phyloP scores from a whole-genome alignment of 495 filamentous ascomycete genomes.

The Xylaria telfairii region DNA sequence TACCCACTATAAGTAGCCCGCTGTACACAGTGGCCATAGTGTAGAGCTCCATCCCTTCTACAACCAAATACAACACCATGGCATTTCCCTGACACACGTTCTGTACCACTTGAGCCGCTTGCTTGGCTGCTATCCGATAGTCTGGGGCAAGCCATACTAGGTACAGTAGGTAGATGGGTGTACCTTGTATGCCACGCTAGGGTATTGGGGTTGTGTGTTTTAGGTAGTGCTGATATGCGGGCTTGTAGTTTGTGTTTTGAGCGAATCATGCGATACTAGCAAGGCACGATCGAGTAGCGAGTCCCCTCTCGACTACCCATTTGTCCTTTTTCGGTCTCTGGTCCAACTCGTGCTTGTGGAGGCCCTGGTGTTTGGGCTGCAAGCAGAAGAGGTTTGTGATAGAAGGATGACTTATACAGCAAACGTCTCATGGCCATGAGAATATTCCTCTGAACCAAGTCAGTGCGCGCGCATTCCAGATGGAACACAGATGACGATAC shows the following conservation, averaged over 20 bases:
- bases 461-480: neutral
- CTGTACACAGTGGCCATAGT: no score
- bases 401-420: neutral
- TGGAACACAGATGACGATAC: neutral
- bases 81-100: no score
- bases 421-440: neutral
- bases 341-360: neutral
- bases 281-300: neutral
- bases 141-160: neutral
- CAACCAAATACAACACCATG: no score
- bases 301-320: neutral
- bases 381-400: neutral
- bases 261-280: neutral
- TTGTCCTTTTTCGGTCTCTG: neutral
- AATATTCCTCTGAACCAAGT: neutral
- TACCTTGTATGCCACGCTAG: neutral
- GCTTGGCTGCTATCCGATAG: neutral
- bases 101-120: neutral
- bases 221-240: neutral
- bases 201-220: neutral
- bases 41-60: no score
- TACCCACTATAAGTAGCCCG: no score
- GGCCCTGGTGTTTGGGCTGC: neutral
- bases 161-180: neutral
- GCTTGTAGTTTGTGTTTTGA: neutral